phyloP scores from a whole-genome alignment of 2,329 filamentous ascomycete species.

The Aulographum hederae region DNA sequence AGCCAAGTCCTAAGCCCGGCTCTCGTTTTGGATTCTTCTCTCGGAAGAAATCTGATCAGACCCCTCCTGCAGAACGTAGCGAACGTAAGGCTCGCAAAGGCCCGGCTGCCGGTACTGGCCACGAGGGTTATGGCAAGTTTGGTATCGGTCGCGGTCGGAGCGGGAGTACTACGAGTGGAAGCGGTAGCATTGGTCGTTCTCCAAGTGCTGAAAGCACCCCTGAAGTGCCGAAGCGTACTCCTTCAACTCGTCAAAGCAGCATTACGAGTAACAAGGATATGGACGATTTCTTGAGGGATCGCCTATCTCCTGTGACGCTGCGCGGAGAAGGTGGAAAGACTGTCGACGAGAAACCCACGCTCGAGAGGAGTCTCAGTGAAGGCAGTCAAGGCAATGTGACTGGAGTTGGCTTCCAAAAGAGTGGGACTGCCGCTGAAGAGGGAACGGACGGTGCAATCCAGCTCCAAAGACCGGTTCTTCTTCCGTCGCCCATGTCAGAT shows the following conservation, averaged over 20 bases:
- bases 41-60: conserved; percentile 45
- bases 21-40: conserved; percentile 63
- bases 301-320: conserved; percentile 24
- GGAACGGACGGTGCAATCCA: too few relatives aligned
- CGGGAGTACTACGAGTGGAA: conserved; percentile 33
- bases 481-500: too few relatives aligned
- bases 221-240: conserved; percentile 17
- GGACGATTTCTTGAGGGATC: conserved; percentile 26
- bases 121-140: conserved; percentile 65
- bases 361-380: conserved; percentile 2
- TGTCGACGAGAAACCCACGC: conserved; percentile 7
- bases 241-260: conserved; percentile 23
- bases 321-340: conserved; percentile 23
- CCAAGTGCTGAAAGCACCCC: conserved; percentile 22
- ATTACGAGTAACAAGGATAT: conserved; percentile 23
- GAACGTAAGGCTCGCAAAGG: conserved; percentile 49
- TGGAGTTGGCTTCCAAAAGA: too few relatives aligned
- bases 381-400: neutral
- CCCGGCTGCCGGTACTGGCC: conserved; percentile 78
- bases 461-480: too few relatives aligned
- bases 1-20: neutral
- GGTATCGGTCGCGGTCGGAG: conserved; percentile 44
- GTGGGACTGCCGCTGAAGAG: too few relatives aligned
- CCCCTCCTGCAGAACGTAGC: conserved; percentile 29
- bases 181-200: conserved; percentile 22